These are phyloP conservation scores for Diutina siamensis DNA, from an alignment of 1,139 yeast genomes.

Conservation along the genomic window DNA sequence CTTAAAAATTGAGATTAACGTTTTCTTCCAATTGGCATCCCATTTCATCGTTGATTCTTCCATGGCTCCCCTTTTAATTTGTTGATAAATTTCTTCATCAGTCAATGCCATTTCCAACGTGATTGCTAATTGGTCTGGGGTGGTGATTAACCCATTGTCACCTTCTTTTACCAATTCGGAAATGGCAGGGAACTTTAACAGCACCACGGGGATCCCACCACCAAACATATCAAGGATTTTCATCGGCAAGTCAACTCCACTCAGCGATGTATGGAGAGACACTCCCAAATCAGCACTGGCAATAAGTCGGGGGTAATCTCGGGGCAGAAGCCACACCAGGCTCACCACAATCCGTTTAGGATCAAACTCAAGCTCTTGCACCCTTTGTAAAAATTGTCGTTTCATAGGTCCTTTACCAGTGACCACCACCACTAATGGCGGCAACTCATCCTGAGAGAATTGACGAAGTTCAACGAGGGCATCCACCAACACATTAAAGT, in stretches of 20 bases:
- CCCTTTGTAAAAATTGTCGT: constrained; percentile 33
- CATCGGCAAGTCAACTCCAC: constrained; percentile 96
- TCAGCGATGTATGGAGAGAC: constrained; percentile 82
- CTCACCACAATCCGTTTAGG: constrained; percentile 39
- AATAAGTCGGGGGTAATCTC: constrained; percentile 69
- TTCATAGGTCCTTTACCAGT: constrained; percentile 94
- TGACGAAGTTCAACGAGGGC: constrained; percentile 29
- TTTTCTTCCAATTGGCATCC: constrained; percentile 59
- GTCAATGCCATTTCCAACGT: constrained; percentile 36
- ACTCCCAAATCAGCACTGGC: constrained; percentile 79
- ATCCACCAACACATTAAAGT: constrained; percentile 55
- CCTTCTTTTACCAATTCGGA: constrained; percentile 43
- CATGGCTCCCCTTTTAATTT: constrained; percentile 56
- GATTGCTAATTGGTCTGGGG: constrained; percentile 34
- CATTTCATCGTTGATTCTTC: constrained; percentile 57
- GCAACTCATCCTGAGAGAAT: constrained; percentile 23
- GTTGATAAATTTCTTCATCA: constrained; percentile 20
- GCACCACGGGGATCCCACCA: constrained; percentile 84
- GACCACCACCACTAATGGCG: constrained; percentile 49
- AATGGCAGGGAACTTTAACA: constrained; percentile 66
- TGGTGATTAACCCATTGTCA: constrained; percentile 32
- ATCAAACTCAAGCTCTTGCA: constrained; percentile 26
- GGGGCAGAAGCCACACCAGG: constrained; percentile 67
- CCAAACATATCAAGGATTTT: constrained; percentile 95
- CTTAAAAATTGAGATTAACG: neutral